A percentile compares a stretch with the other conserved stretches of the same genome.
Conservation (phyloP, 164 flowering plant genomes). For the Vitis rupestris region DNA sequence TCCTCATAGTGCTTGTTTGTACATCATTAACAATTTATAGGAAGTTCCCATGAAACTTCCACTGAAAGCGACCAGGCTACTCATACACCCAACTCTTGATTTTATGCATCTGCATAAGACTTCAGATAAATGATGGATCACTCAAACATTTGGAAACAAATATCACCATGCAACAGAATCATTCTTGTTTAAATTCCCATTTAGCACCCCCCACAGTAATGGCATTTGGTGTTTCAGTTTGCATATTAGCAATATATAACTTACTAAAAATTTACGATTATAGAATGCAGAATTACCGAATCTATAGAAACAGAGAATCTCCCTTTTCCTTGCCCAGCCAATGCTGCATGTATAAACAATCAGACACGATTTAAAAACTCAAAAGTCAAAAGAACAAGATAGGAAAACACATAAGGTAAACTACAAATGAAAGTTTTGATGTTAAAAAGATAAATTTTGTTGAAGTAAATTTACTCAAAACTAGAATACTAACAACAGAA, state of each 20-base stretch:
- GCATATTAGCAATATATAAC: background rate
- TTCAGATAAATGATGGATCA: no score
- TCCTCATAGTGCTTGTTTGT: background rate
- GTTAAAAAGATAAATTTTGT: background rate
- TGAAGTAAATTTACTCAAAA: no score
- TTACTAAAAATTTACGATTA: background rate
- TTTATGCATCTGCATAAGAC: no score
- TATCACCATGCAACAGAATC: background rate
- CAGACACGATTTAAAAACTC: constrained; percentile 1
- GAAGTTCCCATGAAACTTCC: constrained; percentile 15
- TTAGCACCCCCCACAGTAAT: background rate
- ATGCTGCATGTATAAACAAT: constrained; percentile 42
- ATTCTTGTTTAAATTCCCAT: background rate
- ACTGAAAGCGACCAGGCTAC: background rate
- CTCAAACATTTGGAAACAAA: background rate
- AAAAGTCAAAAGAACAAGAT: background rate
- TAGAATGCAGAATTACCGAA: constrained; percentile 48
- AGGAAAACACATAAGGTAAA: no score
- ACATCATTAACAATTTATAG: background rate
- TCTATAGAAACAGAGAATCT: constrained; percentile 84
- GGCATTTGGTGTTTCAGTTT: background rate
- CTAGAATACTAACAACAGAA: no score
- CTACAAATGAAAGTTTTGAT: background rate
- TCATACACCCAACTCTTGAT: background rate
- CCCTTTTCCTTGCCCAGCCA: constrained; percentile 55